Evolutionary conservation across 306 rosid species (phyloP), one percentile per base, ranked within the genome.

Genomic region (Cicer arietinum): DNA sequence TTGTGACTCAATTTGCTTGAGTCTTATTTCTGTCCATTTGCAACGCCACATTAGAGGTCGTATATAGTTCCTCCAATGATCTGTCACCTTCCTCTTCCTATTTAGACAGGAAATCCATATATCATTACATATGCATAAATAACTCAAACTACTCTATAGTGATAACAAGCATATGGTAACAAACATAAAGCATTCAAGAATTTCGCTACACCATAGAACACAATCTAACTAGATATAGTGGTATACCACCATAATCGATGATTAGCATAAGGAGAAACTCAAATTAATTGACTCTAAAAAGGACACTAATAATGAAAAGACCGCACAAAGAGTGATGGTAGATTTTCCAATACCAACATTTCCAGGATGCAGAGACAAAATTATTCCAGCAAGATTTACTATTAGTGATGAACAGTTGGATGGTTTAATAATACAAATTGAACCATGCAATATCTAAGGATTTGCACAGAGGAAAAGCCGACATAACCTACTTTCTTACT

Each of bases 41-140:
- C 91, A 92, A 46, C 94, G 90, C 98, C 98, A 91, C 88, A 86
- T 88, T 69, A 91, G 74, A 67, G 97, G 98, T 17, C 87, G 88
- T 75, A 94, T 84, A 62, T 77, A 91, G 82, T 62, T 89, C 85
- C 91, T 86, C 98, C 97, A 94, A 44, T 90, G 95, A 84, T 88
- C 88, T 9, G 98, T 90, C 86, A 91, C 69, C 82, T 86, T 94
- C 85, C 84, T 87, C 88, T 87, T 94, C 89, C 97, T 40, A 22
- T 76, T 80, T 48, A 65, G 69, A 76, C 51, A 77, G 67, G 65
- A 73, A 78, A 58, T 77, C 70, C 71, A 53, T 63, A 48, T 63
- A 71, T 35, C 45, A 61, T 42, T 80, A 69, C 37, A 30, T 44
- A 11, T 44, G 68, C 12, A 18, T 4, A 42, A 18, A 13, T 70